Evolutionary conservation across 345 rosid genomes (phyloP).

Genomic region (Streptanthus diversifolius): DNA sequence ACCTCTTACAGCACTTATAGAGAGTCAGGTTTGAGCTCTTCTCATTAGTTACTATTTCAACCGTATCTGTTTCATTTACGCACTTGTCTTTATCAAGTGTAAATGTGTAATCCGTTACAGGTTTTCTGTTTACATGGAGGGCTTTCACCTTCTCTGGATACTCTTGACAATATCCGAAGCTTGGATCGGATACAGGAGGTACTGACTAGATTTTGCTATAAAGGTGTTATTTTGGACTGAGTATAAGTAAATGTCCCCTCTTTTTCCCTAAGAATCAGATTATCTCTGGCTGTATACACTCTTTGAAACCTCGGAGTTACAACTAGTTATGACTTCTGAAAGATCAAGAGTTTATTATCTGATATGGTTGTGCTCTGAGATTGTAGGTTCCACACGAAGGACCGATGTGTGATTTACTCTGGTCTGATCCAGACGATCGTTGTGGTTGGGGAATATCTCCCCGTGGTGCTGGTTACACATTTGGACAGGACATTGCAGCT

Average conservation of each 20-base stretch:
- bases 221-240: neutral
- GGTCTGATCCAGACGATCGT: slow-evolving; percentile 99
- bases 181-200: slow-evolving; percentile 95
- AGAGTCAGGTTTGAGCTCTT: slow-evolving; percentile 70
- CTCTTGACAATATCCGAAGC: slow-evolving; percentile 82
- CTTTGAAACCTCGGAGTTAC: neutral
- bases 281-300: neutral
- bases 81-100: neutral
- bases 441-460: slow-evolving; percentile 99
- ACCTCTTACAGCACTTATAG: slow-evolving; percentile 90
- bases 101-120: slow-evolving; percentile 30
- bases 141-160: slow-evolving; percentile 84
- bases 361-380: neutral
- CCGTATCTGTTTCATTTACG: neutral
- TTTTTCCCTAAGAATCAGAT: neutral
- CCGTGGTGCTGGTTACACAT: slow-evolving; percentile 98
- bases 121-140: slow-evolving; percentile 93
- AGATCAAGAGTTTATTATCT: neutral
- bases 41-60: neutral
- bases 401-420: slow-evolving; percentile 96
- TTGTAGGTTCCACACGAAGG: slow-evolving; percentile 97
- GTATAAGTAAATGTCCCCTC: neutral
- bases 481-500: slow-evolving; percentile 91
- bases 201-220: neutral
- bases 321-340: neutral